Evolutionary conservation across 2,329 filamentous ascomycete species (phyloP), one percentile per base, ranked within the genome.

Genomic region (Phialocephala sp.): DNA sequence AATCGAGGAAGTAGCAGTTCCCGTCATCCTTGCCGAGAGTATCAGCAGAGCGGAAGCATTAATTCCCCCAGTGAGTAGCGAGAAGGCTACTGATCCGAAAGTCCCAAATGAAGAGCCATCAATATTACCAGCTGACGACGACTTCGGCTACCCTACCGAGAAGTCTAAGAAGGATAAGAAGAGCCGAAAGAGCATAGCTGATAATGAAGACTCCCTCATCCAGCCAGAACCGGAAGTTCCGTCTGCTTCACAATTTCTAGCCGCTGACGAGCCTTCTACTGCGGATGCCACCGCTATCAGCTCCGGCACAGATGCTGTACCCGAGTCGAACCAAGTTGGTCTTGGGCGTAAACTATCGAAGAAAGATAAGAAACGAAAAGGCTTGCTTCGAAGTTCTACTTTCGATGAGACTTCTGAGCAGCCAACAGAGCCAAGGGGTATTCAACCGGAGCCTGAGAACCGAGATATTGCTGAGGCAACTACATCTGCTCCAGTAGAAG

Each of bases 351-450:
- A 68, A 57, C 66, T 65, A 37, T 65, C 64, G 4, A 69, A 66
- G 55, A 68, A 68, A 39, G 67, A 68, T 35, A 72, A 71, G 55
- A 70, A 68, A 52, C 61, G 63, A 20, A 45, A 66, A 45, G 69
- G 61, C 36, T 37, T 68, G 18, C 61, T 65, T 60, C 61, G 32
- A 41, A 64, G 54, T 36, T 52, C 62, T 32, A 63, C 45, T 35
- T 60, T 59, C 20, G 63, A 69, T 32, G 63, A 66, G 14, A 52
- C 43, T 41, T 52, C 55, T 15, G 69, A 69, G 15, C 36, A 36
- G 18, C 32, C 57, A 39, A 14, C 55, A 43, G 52, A 63, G 24
- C 45, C 20, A 2, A 50, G 15, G 4, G 50, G 52, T 22, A 32
- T 52, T 22, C 45, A 37, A 35, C 27, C 57, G 12, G 50, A 60